Evolutionary conservation across 148 eudicot species (phyloP).

Genomic region (Camellia japonica): DNA sequence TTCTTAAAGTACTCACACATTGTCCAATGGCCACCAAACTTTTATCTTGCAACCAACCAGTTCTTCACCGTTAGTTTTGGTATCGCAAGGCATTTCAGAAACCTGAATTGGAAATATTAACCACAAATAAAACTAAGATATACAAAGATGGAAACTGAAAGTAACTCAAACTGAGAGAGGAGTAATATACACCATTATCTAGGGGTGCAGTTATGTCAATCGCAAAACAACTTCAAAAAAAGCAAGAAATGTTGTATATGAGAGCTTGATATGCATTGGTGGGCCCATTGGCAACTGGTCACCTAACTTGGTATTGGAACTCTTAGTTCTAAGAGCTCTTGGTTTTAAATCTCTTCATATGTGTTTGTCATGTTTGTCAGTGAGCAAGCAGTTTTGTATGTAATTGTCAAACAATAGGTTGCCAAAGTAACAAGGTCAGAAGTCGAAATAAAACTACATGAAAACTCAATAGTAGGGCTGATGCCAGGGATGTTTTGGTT

Average conservation of each 20-base stretch:
- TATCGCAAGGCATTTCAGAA: constrained; percentile 6
- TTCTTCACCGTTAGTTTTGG: constrained; percentile 16
- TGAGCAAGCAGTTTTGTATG: background rate
- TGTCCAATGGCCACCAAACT: constrained; percentile 78
- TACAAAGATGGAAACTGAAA: background rate
- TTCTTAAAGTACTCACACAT: constrained; percentile 36
- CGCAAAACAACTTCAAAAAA: background rate
- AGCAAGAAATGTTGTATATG: background rate
- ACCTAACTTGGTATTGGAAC: background rate
- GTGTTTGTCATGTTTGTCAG: too few relatives aligned
- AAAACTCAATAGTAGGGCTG: too few relatives aligned
- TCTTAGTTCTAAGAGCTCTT: background rate
- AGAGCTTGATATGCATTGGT: background rate
- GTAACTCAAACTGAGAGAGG: background rate
- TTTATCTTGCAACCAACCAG: constrained; percentile 18
- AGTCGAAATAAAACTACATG: too few relatives aligned
- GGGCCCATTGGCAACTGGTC: background rate
- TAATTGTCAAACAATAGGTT: too few relatives aligned
- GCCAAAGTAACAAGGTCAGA: too few relatives aligned
- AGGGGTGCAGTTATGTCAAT: background rate
- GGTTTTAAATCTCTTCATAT: background rate
- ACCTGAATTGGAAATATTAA: background rate
- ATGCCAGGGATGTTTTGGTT: too few relatives aligned
- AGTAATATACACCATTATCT: background rate
- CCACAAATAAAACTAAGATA: background rate